Conservation (phyloP, 192 early-diverging fungal species). For the Entophlyctis helioformis region DNA sequence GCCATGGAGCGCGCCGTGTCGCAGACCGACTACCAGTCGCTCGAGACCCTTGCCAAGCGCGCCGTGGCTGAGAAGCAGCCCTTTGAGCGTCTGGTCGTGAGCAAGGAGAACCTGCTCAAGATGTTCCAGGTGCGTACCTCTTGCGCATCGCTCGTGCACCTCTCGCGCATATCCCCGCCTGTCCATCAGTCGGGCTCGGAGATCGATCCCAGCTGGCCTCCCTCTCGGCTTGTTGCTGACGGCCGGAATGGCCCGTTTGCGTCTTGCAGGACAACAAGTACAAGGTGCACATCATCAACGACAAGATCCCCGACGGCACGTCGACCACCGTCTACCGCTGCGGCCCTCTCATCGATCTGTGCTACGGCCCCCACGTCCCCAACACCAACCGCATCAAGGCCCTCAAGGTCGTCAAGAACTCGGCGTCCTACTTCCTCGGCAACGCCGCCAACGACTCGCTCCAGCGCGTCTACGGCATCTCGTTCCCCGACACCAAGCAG, state of each 20-base stretch:
- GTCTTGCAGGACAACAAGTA: constrained; percentile 74
- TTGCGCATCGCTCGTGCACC: too few species aligned
- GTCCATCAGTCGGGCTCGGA: too few species aligned
- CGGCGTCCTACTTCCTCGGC: constrained; percentile 95
- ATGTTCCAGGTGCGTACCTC: constrained; percentile 65
- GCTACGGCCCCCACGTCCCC: constrained; percentile 91
- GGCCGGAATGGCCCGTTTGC: not conserved
- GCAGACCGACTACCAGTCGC: constrained; percentile 69
- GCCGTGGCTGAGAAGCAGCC: constrained; percentile 92
- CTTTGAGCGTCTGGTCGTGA: constrained; percentile 79
- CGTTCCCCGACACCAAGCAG: constrained; percentile 97
- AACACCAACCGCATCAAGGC: constrained; percentile 89
- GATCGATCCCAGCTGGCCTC: too few species aligned
- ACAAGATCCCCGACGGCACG: constrained; percentile 83
- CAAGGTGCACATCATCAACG: constrained; percentile 89
- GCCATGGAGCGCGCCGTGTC: constrained; percentile 65
- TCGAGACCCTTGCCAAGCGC: constrained; percentile 79
- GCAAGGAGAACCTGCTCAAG: constrained; percentile 81
- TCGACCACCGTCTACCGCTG: constrained; percentile 97
- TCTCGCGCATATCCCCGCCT: too few species aligned
- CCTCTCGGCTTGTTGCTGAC: too few species aligned
- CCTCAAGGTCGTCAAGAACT: constrained; percentile 91
- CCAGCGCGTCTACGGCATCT: constrained; percentile 97
- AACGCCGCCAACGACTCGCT: constrained; percentile 95
- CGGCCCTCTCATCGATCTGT: constrained; percentile 94